Evolutionary conservation across 768 basidiomycete genomes (phyloP).

Genomic region (Mycena leptocephala): DNA sequence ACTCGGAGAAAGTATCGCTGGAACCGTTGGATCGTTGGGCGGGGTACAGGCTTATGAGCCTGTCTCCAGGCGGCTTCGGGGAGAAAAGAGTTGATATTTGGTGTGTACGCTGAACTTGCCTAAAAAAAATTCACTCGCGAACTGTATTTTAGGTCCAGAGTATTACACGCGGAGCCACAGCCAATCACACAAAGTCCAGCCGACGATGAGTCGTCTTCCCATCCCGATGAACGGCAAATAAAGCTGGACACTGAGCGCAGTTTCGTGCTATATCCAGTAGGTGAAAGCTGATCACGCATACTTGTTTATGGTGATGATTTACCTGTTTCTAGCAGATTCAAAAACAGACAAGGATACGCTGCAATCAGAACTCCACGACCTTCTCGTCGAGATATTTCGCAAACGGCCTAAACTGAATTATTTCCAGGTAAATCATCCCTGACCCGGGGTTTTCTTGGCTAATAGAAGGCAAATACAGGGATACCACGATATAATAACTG

Average conservation of each 20-base stretch:
- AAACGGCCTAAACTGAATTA: slow-evolving; percentile 83
- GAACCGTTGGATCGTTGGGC: slow-evolving; percentile 57
- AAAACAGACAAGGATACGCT: slow-evolving; percentile 66
- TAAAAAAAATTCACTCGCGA: slow-evolving; percentile 6
- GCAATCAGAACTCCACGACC: slow-evolving; percentile 76
- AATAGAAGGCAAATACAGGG: slow-evolving; percentile 64
- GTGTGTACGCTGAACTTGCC: slow-evolving; percentile 55
- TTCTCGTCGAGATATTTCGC: slow-evolving; percentile 85
- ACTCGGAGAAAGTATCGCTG: slow-evolving; percentile 17
- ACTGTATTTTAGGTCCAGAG: slow-evolving; percentile 37
- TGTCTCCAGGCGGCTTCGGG: slow-evolving; percentile 78
- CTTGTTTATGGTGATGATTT: slow-evolving; percentile 1
- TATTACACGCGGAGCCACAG: slow-evolving; percentile 45
- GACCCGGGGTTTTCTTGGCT: neutral
- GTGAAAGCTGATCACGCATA: slow-evolving; percentile 59
- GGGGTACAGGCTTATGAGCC: slow-evolving; percentile 61
- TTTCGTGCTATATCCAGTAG: slow-evolving; percentile 94
- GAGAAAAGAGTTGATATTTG: slow-evolving; percentile 69
- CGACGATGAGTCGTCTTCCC: slow-evolving; percentile 47
- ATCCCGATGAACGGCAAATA: slow-evolving; percentile 91
- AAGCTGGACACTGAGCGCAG: slow-evolving; percentile 92
- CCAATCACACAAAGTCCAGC: slow-evolving; percentile 22
- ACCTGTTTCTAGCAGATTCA: slow-evolving; percentile 29
- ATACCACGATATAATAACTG: slow-evolving; percentile 93
- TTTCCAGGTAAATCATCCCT: slow-evolving; percentile 75